Evolutionary conservation across 2,329 filamentous ascomycete species (phyloP), one percentile per base, ranked within the genome.

Genomic region (Alternaria sp.): DNA sequence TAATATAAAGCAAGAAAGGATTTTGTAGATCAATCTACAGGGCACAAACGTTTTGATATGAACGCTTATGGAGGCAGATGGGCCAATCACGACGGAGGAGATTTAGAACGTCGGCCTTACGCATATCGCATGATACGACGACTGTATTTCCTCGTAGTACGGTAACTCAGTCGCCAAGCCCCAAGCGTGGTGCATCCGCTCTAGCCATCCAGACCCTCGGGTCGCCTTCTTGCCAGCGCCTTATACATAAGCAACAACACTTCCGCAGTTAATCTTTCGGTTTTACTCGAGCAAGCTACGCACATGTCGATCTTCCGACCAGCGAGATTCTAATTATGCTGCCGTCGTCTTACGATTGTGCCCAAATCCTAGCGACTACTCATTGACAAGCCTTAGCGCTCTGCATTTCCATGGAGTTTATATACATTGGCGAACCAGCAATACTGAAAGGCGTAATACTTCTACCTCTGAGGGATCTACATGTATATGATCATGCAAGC

Each of bases 1-100:
- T 81, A 50, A 81, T 81, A 55, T 79, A 46, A 72, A 28, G 56
- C 25, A 28, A n/a, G 28, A 55, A 44, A 27, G 22, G 38, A 44
- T 11, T 18, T 16, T 36, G 22, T 16, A 22, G 12, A 49, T 52
- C 11, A 30, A 12, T 34, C 22, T 46, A 38, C 27, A 18, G 36
- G 32, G 34, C 32, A 49, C 22, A 38, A 25, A 43, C 20, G 16
- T 10, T 18, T 34, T n/a, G 9, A 22, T 32, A 7, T 38, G 34
- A 30, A 28, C 18, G 52, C n/a, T 36, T 44, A n/a, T 41, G 25
- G 28, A 18, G 18, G 25, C 38, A 10, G 16, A 9, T 12, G 18
- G 12, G 11, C 12, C 7, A n/a, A 10, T 34, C 10, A n/a, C 20
- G 16, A 25, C 30, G n/a, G 46, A 50, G 20, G 8, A 25, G 32